Evolutionary conservation across 192 early-diverging fungal genomes (phyloP).

Genomic region (Coemansia guatemalensis): DNA sequence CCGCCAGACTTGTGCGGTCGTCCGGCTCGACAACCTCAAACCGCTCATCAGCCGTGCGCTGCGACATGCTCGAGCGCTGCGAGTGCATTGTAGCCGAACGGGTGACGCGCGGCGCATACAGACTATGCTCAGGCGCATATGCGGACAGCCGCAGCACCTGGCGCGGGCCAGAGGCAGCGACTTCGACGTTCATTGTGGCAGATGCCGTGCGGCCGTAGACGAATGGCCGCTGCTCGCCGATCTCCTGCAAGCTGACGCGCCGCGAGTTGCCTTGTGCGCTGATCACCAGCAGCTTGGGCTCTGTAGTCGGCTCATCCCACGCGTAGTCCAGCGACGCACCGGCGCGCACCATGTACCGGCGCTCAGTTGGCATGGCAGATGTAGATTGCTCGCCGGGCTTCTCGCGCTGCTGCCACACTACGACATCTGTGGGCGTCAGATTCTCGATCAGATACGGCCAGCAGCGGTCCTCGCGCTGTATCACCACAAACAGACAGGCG

Average conservation of each 20-base stretch:
- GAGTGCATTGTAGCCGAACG: constrained; percentile 33
- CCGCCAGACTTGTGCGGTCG: constrained; percentile 51
- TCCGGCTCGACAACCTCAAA: constrained; percentile 36
- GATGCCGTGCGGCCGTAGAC: constrained; percentile 58
- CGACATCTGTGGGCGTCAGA: constrained; percentile 55
- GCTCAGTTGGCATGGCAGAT: constrained; percentile 13
- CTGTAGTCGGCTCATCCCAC: constrained; percentile 84
- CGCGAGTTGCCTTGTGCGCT: constrained; percentile 72
- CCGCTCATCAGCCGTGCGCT: constrained; percentile 16
- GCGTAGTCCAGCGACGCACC: constrained; percentile 71
- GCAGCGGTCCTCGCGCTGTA: constrained; percentile 65
- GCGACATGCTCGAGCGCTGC: neutral
- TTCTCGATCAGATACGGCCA: constrained; percentile 90
- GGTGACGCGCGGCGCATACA: constrained; percentile 51
- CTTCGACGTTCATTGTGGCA: constrained; percentile 65
- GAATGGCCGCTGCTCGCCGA: constrained; percentile 85
- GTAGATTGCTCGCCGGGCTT: constrained; percentile 3
- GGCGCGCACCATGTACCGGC: constrained; percentile 24
- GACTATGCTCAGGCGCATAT: constrained; percentile 64
- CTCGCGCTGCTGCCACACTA: constrained; percentile 69
- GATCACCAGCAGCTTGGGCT: constrained; percentile 73
- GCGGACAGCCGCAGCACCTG: constrained; percentile 69
- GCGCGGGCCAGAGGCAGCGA: constrained; percentile 66
- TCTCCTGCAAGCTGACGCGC: constrained; percentile 84
- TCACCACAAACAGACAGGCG: constrained; percentile 87